phyloP scores from a whole-genome alignment of 192 early-diverging fungal species.

The Coemansia sp. region DNA sequence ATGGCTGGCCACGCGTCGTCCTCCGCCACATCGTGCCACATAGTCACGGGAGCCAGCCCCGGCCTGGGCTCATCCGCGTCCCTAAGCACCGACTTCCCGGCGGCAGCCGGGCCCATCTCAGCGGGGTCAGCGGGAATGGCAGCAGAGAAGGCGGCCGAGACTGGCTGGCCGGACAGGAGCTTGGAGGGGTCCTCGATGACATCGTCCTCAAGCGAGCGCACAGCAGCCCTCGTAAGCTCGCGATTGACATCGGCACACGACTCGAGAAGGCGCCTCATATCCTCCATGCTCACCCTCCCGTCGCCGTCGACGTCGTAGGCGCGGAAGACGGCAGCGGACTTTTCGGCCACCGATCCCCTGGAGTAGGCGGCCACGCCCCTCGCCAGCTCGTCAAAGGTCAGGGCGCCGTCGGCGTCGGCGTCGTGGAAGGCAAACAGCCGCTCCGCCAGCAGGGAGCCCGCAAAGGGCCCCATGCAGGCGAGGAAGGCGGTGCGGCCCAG shows the following conservation, averaged over 20 bases:
- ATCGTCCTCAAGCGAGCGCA: conserved; percentile 84
- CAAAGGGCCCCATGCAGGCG: conserved; percentile 79
- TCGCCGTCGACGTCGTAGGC: conserved; percentile 92
- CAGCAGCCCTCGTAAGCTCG: conserved; percentile 78
- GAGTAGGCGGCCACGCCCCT: conserved; percentile 76
- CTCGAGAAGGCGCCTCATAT: conserved; percentile 86
- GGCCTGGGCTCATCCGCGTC: not conserved
- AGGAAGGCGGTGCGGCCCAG: conserved; percentile 81
- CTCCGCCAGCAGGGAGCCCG: conserved; percentile 80
- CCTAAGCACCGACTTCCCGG: not conserved
- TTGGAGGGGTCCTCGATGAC: conserved; percentile 59
- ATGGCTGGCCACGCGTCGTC: conserved; percentile 81
- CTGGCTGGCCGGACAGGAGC: conserved; percentile 66
- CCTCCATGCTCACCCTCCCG: conserved; percentile 77
- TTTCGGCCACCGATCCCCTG: conserved; percentile 88
- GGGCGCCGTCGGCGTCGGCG: conserved; percentile 69
- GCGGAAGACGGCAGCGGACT: conserved; percentile 74
- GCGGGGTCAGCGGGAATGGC: conserved; percentile 60
- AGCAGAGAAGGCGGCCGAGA: conserved; percentile 86
- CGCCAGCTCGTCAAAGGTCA: conserved; percentile 83
- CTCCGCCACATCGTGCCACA: conserved; percentile 50
- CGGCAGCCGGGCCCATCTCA: not conserved
- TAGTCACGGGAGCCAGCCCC: conserved; percentile 22
- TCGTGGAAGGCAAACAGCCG: conserved; percentile 92
- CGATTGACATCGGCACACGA: conserved; percentile 88